These are phyloP conservation scores for Cladosporium sp. DNA, from an alignment of 2,329 filamentous ascomycete genomes.

Conservation along the genomic window DNA sequence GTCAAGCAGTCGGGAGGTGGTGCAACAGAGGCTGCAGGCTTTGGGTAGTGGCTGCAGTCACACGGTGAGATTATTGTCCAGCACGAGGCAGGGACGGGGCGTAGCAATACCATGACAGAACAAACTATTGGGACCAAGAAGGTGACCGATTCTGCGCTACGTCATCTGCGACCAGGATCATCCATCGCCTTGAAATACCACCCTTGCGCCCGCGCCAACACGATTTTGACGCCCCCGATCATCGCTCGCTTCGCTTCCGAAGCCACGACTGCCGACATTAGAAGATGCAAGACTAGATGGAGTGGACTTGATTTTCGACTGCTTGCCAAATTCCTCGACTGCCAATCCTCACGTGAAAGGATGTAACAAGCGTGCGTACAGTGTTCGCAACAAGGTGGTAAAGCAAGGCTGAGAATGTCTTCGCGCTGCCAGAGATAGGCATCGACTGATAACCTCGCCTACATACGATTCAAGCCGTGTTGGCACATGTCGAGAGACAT, in stretches of 20 bases:
- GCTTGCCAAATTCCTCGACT: neutral
- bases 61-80: neutral
- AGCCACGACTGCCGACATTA: neutral
- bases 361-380: neutral
- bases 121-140: neutral
- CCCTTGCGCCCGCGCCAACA: neutral
- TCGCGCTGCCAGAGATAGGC: neutral
- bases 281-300: neutral
- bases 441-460: neutral
- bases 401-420: neutral
- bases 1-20: conserved; percentile 1
- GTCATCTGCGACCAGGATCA: conserved; percentile 11
- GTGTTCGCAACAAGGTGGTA: neutral
- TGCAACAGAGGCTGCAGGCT: conserved; percentile 7
- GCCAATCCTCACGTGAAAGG: too few species aligned
- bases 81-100: conserved; percentile 6
- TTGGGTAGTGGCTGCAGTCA: conserved; percentile 2
- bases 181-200: conserved; percentile 10
- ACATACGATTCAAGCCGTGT: neutral
- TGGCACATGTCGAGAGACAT: neutral
- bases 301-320: neutral
- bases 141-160: neutral
- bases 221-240: neutral
- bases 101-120: neutral
- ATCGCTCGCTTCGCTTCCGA: neutral